A percentile compares a stretch with the other conserved stretches of the same genome.
These are phyloP conservation scores for Vaccinium corymbosum DNA, from an alignment of 148 eudicot species.

Conservation along the genomic window DNA sequence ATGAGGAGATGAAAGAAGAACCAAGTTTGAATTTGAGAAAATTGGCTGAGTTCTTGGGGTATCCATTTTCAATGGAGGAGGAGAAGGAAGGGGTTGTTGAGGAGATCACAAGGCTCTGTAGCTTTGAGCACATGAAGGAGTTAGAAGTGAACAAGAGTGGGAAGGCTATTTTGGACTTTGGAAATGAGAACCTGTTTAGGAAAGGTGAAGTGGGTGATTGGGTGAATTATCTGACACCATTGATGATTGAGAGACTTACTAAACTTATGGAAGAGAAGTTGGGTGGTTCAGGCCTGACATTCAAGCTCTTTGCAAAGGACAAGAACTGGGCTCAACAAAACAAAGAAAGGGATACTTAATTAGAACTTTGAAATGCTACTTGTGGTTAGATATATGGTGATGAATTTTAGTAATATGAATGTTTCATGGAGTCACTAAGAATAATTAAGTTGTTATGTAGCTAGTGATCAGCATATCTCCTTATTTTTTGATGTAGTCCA, in stretches of 20 bases:
- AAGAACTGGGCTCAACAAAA: neutral
- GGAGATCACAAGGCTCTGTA: conserved; percentile 32
- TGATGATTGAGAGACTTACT: conserved; percentile 35
- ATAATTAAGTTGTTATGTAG: too few species aligned
- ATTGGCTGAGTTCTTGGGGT: conserved; percentile 35
- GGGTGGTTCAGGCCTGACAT: conserved; percentile 30
- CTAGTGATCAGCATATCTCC: neutral
- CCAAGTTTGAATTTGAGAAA: conserved; percentile 8
- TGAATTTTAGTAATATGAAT: too few species aligned
- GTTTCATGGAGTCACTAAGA: too few species aligned
- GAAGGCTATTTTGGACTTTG: conserved; percentile 30
- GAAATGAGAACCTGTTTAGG: conserved; percentile 14
- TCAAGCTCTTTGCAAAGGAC: neutral
- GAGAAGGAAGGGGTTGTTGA: conserved; percentile 29
- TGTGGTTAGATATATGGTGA: neutral
- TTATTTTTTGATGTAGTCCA: neutral
- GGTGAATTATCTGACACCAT: conserved; percentile 28
- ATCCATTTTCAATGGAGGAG: conserved; percentile 28
- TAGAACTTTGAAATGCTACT: neutral
- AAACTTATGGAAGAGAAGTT: conserved; percentile 46
- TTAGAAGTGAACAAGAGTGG: conserved; percentile 49
- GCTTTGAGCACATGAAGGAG: conserved; percentile 33
- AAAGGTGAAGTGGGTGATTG: conserved; percentile 7
- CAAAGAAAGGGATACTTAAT: neutral
- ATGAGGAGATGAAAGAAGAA: conserved; percentile 42